Evolutionary conservation across 1,284 basidiomycete genomes (phyloP).

Genomic region (Ustilago trichophora): DNA sequence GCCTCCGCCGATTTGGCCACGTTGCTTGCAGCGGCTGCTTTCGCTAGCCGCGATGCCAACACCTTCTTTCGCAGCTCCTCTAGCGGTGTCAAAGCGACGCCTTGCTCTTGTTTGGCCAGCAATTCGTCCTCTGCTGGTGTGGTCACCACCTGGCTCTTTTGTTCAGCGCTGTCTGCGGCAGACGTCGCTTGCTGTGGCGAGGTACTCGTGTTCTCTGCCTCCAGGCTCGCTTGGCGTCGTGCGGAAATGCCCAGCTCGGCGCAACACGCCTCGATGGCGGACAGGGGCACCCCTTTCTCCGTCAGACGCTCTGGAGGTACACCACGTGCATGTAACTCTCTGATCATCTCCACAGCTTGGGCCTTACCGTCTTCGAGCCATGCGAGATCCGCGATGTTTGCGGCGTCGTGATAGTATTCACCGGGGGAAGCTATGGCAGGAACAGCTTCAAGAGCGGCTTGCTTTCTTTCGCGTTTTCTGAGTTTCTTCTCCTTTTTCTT

Average conservation of each 20-base stretch:
- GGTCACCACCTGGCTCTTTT: neutral
- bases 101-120: slow-evolving; percentile 19
- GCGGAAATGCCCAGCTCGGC: slow-evolving; percentile 16
- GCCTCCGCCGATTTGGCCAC: too few species aligned
- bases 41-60: slow-evolving; percentile 27
- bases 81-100: slow-evolving; percentile 20
- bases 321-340: slow-evolving; percentile 16
- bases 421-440: slow-evolving; percentile 14
- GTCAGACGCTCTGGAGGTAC: slow-evolving; percentile 21
- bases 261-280: slow-evolving; percentile 27
- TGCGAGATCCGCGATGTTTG: neutral
- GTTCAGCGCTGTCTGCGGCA: neutral
- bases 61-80: slow-evolving; percentile 35
- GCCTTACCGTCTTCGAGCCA: slow-evolving; percentile 29
- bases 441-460: slow-evolving; percentile 5
- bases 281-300: slow-evolving; percentile 16
- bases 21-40: slow-evolving; percentile 10
- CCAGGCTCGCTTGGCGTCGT: neutral
- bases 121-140: slow-evolving; percentile 28
- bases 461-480: slow-evolving; percentile 15
- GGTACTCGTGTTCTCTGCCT: neutral
- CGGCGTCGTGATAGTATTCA: neutral
- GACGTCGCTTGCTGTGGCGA: neutral
- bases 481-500: slow-evolving; percentile 28
- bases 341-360: slow-evolving; percentile 21